Evolutionary conservation across 306 rosid genomes (phyloP).

Genomic region (Acacia acuminata): DNA sequence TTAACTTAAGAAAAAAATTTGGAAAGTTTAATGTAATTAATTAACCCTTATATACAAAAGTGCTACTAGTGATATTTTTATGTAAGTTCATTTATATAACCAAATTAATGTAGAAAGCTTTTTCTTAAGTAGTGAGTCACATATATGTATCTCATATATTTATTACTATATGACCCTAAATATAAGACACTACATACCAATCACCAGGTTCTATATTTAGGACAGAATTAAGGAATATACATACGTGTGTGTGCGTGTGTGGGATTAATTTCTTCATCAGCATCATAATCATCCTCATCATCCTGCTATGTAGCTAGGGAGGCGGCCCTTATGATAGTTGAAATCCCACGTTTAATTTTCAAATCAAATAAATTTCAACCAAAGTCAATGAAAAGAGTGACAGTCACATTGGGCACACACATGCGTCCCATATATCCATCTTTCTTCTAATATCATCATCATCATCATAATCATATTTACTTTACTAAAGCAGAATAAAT

Average conservation of each 20-base stretch:
- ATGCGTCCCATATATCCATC: slow-evolving; percentile 23
- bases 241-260: not conserved
- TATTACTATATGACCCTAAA: no score
- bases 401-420: slow-evolving; percentile 42
- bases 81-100: no score
- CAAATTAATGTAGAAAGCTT: no score
- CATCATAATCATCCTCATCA: slow-evolving; percentile 44
- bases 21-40: no score
- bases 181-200: no score
- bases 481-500: not conserved
- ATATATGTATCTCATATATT: no score
- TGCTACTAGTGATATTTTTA: no score
- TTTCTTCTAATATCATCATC: not conserved
- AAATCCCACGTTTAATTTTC: slow-evolving; percentile 43
- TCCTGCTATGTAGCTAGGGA: slow-evolving; percentile 17
- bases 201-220: no score
- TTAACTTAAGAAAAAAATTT: no score
- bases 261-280: slow-evolving; percentile 4
- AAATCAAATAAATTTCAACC: slow-evolving; percentile 31
- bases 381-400: slow-evolving; percentile 72
- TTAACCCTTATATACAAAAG: no score
- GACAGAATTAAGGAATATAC: not conserved
- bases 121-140: no score
- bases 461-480: no score
- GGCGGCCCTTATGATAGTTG: slow-evolving; percentile 41